Evolutionary conservation across 257 asterid genomes (phyloP).

Genomic region (Parsonsia alboflavescens): DNA sequence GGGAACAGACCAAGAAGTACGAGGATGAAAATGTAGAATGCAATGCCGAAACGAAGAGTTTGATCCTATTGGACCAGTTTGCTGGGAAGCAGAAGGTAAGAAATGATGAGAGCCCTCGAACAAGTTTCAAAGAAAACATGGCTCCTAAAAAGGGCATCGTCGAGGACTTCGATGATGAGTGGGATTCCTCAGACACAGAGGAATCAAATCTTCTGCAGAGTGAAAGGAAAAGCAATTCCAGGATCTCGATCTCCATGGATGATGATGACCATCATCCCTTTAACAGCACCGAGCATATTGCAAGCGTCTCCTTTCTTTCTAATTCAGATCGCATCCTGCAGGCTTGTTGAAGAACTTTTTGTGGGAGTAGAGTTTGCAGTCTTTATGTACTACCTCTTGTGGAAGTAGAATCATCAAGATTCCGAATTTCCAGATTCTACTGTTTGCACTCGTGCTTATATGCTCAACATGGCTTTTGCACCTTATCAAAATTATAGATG

Average conservation of each 20-base stretch:
- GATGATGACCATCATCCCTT: conserved; percentile 59
- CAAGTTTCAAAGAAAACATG: conserved; percentile 44
- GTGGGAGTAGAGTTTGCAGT: background rate
- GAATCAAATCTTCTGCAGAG: conserved; percentile 45
- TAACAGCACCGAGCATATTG: conserved; percentile 26
- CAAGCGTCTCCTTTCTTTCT: conserved; percentile 45
- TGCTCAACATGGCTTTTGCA: background rate
- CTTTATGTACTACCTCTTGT: conserved; percentile 9
- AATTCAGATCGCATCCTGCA: conserved; percentile 30
- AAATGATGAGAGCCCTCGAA: background rate
- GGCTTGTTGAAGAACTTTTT: conserved; percentile 31
- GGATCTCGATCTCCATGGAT: conserved; percentile 14
- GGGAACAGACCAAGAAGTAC: background rate
- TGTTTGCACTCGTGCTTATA: background rate
- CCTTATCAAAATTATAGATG: background rate
- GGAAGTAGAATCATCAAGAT: conserved; percentile 8
- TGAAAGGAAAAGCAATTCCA: conserved; percentile 20
- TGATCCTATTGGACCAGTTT: conserved; percentile 1
- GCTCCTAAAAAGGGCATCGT: conserved; percentile 28
- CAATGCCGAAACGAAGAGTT: conserved; percentile 16
- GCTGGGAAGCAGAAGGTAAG: conserved; percentile 6
- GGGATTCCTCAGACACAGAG: conserved; percentile 25
- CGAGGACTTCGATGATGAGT: conserved; percentile 12
- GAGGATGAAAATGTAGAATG: conserved; percentile 2
- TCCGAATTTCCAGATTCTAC: background rate